These are phyloP conservation scores for Lachnellula willkommii DNA, from an alignment of 2,329 filamentous ascomycete species.

Conservation along the genomic window DNA sequence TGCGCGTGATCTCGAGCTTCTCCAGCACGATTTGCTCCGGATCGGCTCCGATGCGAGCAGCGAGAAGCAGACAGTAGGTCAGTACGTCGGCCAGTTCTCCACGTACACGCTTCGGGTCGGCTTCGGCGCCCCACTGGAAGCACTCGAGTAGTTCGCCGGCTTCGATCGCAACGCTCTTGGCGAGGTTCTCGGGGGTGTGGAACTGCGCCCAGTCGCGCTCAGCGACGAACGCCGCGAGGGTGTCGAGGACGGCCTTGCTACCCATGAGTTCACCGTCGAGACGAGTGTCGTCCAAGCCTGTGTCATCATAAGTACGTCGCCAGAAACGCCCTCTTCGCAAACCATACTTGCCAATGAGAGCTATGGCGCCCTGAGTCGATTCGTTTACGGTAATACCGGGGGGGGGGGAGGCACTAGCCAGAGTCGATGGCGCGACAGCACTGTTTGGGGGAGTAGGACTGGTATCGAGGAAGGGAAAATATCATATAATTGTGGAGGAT, in stretches of 20 bases:
- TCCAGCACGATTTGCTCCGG: slow-evolving; percentile 11
- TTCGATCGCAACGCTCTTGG: slow-evolving; percentile 12
- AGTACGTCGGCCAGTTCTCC: slow-evolving; percentile 11
- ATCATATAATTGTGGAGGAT: no score
- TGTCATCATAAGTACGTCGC: no score
- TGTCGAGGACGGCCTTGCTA: slow-evolving; percentile 7
- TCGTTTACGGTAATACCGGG: no score
- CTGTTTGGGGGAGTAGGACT: no score
- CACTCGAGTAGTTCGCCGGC: slow-evolving; percentile 11
- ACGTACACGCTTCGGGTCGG: slow-evolving; percentile 8
- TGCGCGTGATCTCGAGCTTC: slow-evolving; percentile 12
- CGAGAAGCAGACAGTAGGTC: slow-evolving; percentile 10
- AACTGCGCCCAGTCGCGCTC: slow-evolving; percentile 12
- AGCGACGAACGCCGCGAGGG: slow-evolving; percentile 12
- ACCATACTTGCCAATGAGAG: no score
- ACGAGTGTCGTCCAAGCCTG: neutral
- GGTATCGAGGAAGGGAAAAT: no score
- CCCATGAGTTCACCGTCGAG: slow-evolving; percentile 6
- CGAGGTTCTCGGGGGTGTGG: slow-evolving; percentile 9
- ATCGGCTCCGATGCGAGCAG: slow-evolving; percentile 12
- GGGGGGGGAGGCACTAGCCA: no score
- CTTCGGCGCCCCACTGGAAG: slow-evolving; percentile 9
- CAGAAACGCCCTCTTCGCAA: no score
- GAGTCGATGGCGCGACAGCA: no score
- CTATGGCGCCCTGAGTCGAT: no score